Conservation (phyloP, 1,284 basidiomycete species). For the Ganoderma multipileum region DNA sequence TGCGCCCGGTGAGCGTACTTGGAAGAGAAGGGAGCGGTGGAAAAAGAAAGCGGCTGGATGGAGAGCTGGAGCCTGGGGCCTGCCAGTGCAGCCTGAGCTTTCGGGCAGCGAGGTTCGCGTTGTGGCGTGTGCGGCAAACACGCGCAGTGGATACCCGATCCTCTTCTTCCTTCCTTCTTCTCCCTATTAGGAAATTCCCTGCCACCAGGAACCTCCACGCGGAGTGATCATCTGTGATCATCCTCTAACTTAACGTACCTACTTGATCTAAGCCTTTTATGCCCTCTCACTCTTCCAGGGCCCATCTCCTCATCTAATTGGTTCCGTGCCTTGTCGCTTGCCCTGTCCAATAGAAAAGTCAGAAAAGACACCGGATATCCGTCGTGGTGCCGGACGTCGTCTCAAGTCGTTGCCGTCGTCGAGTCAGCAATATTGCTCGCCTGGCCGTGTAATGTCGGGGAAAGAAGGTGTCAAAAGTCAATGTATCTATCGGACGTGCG, state of each 20-base stretch:
- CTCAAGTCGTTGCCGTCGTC: background rate
- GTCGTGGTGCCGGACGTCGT: background rate
- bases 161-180: conserved; percentile 17
- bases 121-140: conserved; percentile 23
- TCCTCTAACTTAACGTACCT: background rate
- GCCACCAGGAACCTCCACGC: conserved; percentile 17
- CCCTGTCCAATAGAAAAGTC: background rate
- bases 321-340: background rate
- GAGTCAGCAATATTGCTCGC: background rate
- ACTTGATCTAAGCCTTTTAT: background rate
- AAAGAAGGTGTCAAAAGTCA: background rate
- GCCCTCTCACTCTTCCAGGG: background rate
- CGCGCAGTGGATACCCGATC: conserved; percentile 26
- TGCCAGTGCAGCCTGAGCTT: background rate
- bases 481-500: conserved; percentile 1
- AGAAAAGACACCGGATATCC: background rate
- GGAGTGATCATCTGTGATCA: background rate
- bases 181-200: conserved; percentile 19
- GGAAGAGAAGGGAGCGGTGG: conserved; percentile 4
- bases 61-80: background rate
- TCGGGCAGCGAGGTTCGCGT: background rate
- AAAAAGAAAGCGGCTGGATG: background rate
- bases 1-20: conserved; percentile 7
- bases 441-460: background rate
- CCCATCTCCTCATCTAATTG: background rate